A percentile compares a stretch with the other conserved stretches of the same genome.
Conservation (phyloP, 768 basidiomycete species). For the Suillus discolor region DNA sequence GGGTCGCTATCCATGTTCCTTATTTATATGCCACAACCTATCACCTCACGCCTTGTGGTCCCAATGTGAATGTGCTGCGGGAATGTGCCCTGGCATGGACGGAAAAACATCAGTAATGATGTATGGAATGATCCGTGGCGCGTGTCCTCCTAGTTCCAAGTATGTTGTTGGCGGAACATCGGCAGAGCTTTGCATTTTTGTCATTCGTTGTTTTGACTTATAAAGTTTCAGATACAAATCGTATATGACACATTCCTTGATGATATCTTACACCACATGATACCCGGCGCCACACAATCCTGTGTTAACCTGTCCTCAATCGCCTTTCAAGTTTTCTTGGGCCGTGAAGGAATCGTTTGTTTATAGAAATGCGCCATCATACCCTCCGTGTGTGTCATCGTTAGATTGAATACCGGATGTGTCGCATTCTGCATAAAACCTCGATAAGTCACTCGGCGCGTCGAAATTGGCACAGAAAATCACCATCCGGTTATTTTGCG, state of each 20-base stretch:
- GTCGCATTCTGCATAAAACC: constrained; percentile 67
- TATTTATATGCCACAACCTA: not conserved
- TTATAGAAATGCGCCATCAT: constrained; percentile 77
- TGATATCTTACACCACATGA: not conserved
- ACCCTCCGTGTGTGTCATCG: constrained; percentile 62
- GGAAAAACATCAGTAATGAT: not conserved
- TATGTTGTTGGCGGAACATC: not conserved
- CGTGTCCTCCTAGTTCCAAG: not conserved
- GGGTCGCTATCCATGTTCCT: not conserved
- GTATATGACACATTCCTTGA: not conserved
- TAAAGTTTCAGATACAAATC: not conserved
- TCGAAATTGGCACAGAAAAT: constrained; percentile 27
- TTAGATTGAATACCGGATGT: constrained; percentile 78
- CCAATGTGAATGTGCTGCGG: not conserved
- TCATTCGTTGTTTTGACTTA: not conserved
- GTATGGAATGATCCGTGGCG: not conserved
- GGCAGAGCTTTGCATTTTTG: not conserved
- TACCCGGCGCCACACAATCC: not conserved
- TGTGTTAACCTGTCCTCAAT: not conserved
- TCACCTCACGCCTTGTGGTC: not conserved
- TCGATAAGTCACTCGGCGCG: not conserved
- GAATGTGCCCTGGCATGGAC: not conserved
- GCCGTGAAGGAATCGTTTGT: constrained; percentile 47
- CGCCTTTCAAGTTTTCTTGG: constrained; percentile 16
- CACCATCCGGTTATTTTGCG: constrained; percentile 63